Conservation (phyloP, 2,329 filamentous ascomycete species). For the Penicillium sp. region DNA sequence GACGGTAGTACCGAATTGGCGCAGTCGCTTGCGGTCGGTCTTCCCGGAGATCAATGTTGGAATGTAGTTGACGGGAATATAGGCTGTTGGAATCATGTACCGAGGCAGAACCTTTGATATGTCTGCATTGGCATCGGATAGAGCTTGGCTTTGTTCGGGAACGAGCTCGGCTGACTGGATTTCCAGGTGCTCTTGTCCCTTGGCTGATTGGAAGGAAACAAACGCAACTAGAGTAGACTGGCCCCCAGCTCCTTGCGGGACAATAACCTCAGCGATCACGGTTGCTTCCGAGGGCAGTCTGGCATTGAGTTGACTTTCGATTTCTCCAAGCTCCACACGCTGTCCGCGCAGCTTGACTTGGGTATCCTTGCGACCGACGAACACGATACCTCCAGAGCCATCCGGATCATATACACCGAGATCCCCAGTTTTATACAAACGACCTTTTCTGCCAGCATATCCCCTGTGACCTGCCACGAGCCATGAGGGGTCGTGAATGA, state of each 20-base stretch:
- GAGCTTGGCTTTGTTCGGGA: constrained; percentile 21
- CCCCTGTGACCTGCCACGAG: constrained; percentile 33
- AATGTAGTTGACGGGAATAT: constrained; percentile 48
- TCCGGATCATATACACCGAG: constrained; percentile 44
- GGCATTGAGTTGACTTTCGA: constrained; percentile 42
- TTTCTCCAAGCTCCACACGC: constrained; percentile 49
- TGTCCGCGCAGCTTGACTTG: constrained; percentile 50
- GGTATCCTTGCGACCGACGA: constrained; percentile 45
- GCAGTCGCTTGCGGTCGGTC: constrained; percentile 46
- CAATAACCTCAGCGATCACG: constrained; percentile 56
- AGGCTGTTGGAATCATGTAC: constrained; percentile 46
- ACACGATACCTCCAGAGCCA: constrained; percentile 43
- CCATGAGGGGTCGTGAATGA: constrained; percentile 46
- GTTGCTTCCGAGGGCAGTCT: constrained; percentile 37
- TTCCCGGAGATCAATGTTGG: constrained; percentile 52
- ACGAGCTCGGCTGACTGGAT: constrained; percentile 20
- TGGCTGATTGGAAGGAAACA: constrained; percentile 32
- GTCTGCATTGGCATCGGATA: constrained; percentile 31
- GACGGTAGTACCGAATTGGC: constrained; percentile 39
- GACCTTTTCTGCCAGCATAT: constrained; percentile 34
- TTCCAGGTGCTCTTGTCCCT: constrained; percentile 23
- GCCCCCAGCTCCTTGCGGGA: constrained; percentile 31
- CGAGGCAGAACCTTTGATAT: constrained; percentile 35
- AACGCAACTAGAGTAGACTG: constrained; percentile 40
- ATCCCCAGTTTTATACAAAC: constrained; percentile 49